phyloP scores from a whole-genome alignment of 192 early-diverging fungal genomes.

The Coemansia sp. region DNA sequence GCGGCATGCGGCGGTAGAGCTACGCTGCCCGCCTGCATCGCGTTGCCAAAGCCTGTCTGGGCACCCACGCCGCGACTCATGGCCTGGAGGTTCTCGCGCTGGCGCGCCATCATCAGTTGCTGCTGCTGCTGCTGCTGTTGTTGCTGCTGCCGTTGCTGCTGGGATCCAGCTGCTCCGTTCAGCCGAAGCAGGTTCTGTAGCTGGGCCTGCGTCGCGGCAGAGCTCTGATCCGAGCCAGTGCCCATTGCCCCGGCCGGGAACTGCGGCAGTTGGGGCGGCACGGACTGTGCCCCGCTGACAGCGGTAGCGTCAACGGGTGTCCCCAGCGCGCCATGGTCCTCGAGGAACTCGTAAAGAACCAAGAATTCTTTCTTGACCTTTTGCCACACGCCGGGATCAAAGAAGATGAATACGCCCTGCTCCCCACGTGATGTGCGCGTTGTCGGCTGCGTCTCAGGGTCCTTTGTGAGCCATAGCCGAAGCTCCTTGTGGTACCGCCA shows the following conservation, averaged over 20 bases:
- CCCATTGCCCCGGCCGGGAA: neutral
- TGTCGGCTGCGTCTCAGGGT: conserved; percentile 49
- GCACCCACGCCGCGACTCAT: conserved; percentile 3
- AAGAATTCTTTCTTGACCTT: conserved; percentile 86
- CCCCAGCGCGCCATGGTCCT: conserved; percentile 55
- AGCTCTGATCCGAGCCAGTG: conserved; percentile 16
- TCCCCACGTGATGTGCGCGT: conserved; percentile 65
- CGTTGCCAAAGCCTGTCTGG: conserved; percentile 12
- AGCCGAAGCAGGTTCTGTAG: conserved; percentile 18
- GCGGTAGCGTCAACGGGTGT: conserved; percentile 7
- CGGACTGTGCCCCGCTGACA: conserved; percentile 25
- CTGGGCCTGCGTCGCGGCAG: conserved; percentile 23
- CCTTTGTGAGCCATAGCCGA: conserved; percentile 87
- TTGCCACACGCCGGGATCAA: conserved; percentile 87
- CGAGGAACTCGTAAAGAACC: conserved; percentile 80
- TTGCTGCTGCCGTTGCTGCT: conserved; percentile 29
- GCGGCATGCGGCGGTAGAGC: conserved; percentile 9
- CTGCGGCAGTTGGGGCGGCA: conserved; percentile 14
- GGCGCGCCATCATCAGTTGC: too few species aligned
- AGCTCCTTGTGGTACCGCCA: conserved; percentile 98
- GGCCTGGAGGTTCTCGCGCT: conserved; percentile 22
- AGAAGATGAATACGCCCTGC: conserved; percentile 84
- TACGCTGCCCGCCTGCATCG: too few species aligned
- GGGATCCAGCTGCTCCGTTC: conserved; percentile 1
- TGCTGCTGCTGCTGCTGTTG: conserved; percentile 14